Evolutionary conservation across 306 rosid species (phyloP), one percentile per base, ranked within the genome.

Genomic region (Abrus precatorius): DNA sequence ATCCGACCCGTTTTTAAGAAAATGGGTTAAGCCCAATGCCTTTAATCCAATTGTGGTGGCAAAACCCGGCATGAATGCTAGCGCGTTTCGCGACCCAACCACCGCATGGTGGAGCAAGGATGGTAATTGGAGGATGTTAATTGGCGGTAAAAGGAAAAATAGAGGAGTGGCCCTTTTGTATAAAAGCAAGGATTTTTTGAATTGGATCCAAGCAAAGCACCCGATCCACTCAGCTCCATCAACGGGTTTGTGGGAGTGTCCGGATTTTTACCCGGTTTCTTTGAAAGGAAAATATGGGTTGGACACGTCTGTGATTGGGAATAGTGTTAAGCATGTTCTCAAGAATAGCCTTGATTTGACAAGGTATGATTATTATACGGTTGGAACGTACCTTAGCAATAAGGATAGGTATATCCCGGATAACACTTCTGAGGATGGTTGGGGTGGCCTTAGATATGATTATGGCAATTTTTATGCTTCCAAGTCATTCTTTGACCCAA

Each of bases 221-320:
- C 97, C 99, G 3, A 50, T 95, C 1, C 98, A 91, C 80, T 89
- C 95, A 0, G 75, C 75, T 0, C 32, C 83, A 0, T 6, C 78
- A 0, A 91, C 97, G 7, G 99, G 98, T 0, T 91, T 88, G 92
- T 95, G 96, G 98, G 98, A 95, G 44, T 95, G 99, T 68, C 97
- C 94, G 0, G 98, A 95, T 72, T 91, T 95, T 54, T 95, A 75
- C 74, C 98, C 96, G 2, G 99, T 93, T 72, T 67, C 88, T 0
- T 3, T 72, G 29, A 3, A 13, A 1, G 82, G 89, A 1, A 78
- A 66, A 29, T 43, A 1, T 0, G 97, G 99, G 62, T 76, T 93
- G 81, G 98, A 95, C 38, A 20, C 86, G 10, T 89, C 98, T 0
- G 9, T 59, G 7, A 3, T 3, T 3, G 85, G 91, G 28, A n/a